Evolutionary conservation across 345 rosid species (phyloP).

Genomic region (Theobroma cacao): DNA sequence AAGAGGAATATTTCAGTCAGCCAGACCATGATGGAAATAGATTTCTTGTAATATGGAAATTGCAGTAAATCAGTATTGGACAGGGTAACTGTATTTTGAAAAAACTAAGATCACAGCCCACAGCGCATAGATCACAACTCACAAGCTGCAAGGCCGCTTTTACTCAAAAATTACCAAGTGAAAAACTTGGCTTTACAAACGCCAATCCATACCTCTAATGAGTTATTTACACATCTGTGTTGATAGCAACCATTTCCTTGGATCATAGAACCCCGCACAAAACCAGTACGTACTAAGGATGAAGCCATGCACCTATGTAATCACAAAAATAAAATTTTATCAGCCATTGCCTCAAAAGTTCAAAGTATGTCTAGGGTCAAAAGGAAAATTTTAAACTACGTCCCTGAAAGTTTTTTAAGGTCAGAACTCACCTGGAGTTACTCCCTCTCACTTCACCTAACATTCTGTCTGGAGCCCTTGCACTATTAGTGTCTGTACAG

Average conservation of each 20-base stretch:
- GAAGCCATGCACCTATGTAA: slow-evolving; percentile 90
- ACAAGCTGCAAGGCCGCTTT: background rate
- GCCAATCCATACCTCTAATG: slow-evolving; percentile 65
- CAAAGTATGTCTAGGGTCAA: slow-evolving; percentile 1
- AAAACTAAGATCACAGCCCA: background rate
- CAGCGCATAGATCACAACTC: background rate
- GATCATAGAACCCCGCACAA: slow-evolving; percentile 86
- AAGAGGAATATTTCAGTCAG: background rate
- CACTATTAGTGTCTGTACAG: slow-evolving; percentile 93
- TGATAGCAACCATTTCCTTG: slow-evolving; percentile 99
- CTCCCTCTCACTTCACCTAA: slow-evolving; percentile 97
- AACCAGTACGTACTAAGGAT: slow-evolving; percentile 93
- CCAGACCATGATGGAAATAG: slow-evolving; percentile 7
- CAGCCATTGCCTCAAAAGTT: slow-evolving; percentile 14
- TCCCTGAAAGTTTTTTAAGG: background rate
- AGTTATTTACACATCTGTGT: slow-evolving; percentile 78
- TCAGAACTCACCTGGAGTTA: slow-evolving; percentile 66
- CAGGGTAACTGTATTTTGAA: background rate
- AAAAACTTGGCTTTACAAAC: background rate
- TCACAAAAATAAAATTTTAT: slow-evolving; percentile 19
- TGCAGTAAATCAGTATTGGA: background rate
- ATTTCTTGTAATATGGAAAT: background rate
- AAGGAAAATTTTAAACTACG: background rate
- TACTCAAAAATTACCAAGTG: background rate
- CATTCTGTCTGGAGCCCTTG: slow-evolving; percentile 97